A percentile compares a stretch with the other conserved stretches of the same genome.
Conservation (phyloP, 1,284 basidiomycete genomes). For the Waitea zeae region DNA sequence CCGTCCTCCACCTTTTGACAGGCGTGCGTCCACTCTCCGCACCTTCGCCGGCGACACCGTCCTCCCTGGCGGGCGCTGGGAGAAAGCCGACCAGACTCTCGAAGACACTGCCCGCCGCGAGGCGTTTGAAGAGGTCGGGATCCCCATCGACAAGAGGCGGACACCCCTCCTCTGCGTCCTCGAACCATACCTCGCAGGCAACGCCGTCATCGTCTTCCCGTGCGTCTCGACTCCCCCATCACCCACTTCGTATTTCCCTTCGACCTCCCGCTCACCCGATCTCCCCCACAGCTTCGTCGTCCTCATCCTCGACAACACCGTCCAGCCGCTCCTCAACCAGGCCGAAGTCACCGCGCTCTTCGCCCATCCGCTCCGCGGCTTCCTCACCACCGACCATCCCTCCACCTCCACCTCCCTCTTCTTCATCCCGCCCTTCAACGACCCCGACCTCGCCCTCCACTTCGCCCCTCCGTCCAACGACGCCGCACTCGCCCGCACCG, state of each 20-base stretch:
- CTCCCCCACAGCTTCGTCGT: constrained; percentile 49
- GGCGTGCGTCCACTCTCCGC: constrained; percentile 52
- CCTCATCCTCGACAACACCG: constrained; percentile 54
- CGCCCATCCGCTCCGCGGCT: constrained; percentile 62
- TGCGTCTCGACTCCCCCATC: too few relatives aligned
- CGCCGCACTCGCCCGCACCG: too few relatives aligned
- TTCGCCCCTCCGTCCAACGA: too few relatives aligned
- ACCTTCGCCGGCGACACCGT: constrained; percentile 75
- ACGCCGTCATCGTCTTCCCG: constrained; percentile 65
- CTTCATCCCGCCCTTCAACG: too few relatives aligned
- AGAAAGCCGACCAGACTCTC: constrained; percentile 42
- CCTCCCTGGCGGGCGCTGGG: constrained; percentile 68
- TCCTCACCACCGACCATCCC: constrained; percentile 48
- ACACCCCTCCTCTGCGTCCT: constrained; percentile 60
- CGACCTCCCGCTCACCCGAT: not conserved
- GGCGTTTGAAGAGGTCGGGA: constrained; percentile 67
- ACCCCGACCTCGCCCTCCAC: too few relatives aligned
- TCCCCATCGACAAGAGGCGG: constrained; percentile 48
- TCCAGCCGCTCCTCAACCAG: constrained; percentile 65
- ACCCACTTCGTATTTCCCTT: not conserved
- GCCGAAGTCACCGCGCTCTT: constrained; percentile 68
- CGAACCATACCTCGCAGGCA: constrained; percentile 60
- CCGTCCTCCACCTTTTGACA: too few relatives aligned
- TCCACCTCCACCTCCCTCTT: too few relatives aligned
- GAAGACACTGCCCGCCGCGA: constrained; percentile 74